phyloP scores from a whole-genome alignment of 257 asterid genomes.

The Solanum habrochaites region DNA sequence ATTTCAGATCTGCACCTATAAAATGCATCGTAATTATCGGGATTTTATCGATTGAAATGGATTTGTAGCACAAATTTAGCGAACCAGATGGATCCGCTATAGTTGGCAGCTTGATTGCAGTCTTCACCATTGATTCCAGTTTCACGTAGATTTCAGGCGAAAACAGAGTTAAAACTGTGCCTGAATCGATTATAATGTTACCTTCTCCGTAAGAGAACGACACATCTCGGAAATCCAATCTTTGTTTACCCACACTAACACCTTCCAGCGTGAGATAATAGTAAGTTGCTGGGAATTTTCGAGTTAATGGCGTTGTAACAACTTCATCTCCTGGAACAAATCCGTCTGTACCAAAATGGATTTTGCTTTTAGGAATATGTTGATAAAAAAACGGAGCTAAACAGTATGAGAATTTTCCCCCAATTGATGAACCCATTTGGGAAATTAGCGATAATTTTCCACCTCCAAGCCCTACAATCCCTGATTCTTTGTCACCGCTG shows the following conservation, averaged over 20 bases:
- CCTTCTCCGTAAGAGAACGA: slow-evolving; percentile 3
- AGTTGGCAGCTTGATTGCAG: not conserved
- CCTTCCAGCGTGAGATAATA: slow-evolving; percentile 48
- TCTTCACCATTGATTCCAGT: slow-evolving; percentile 6
- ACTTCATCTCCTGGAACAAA: slow-evolving; percentile 20
- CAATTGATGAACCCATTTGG: slow-evolving; percentile 26
- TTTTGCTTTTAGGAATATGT: slow-evolving; percentile 18
- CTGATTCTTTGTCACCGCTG: slow-evolving; percentile 20
- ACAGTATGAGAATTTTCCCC: slow-evolving; percentile 58
- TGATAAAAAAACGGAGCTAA: slow-evolving; percentile 13
- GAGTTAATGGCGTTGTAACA: slow-evolving; percentile 31
- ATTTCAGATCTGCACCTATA: slow-evolving; percentile 43
- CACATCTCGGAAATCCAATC: not conserved
- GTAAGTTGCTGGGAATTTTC: slow-evolving; percentile 4
- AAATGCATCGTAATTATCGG: slow-evolving; percentile 45
- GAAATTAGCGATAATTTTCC: slow-evolving; percentile 32
- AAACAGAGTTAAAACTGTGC: slow-evolving; percentile 40
- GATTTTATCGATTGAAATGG: not conserved
- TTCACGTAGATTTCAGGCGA: slow-evolving; percentile 6
- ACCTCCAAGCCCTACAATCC: slow-evolving; percentile 60
- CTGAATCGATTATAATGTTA: slow-evolving; percentile 49
- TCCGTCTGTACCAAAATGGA: slow-evolving; percentile 31
- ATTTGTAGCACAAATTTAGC: slow-evolving; percentile 27
- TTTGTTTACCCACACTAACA: slow-evolving; percentile 23
- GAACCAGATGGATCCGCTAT: slow-evolving; percentile 14